Base-by-base conservation (phyloP, 768 basidiomycete genomes). In the Pleurotus ostreatus region DNA sequence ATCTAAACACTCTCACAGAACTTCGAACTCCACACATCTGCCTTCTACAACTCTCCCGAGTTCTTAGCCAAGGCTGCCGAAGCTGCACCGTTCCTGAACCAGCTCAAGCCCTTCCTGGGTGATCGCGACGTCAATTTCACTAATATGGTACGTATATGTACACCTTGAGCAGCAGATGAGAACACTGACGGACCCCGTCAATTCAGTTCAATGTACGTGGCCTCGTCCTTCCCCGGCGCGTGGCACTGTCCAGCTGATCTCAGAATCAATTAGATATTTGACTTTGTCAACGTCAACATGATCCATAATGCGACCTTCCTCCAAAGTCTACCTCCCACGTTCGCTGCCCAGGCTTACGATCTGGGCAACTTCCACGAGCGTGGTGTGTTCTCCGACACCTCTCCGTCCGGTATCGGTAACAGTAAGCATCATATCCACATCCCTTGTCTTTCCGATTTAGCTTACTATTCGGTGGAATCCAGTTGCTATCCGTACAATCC, bases 341-440 rank as follows among this genome's bases (percentile, higher is more conserved):
- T 68, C 55, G 69, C 80, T 18, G 72, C 69, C 7, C 78, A 77
- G 58, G 75, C 73, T 9, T 69, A 76, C 22, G 73, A 70, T 30
- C 74, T 83, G 5, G 81, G 80, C 9, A 75, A 83, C 68, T 84
- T 77, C 71, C 80, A 83, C 64, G 79, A 82, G 63, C 74, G 78
- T 64, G 73, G 71, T 46, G 71, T 81, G 11, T 83, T 81, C 66
- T 74, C 71, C 1, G 71, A 70, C 51, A 44, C 60, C 0, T 63
- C 66, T 20, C 62, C 66, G 2, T 65, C 66, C 30, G 77, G 78
- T 16, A 78, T 84, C 44, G 78, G 78, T 4, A 80, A 81, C 61
- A 73, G 78, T 78, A 22, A 55, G 22, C 49, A 1, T 3, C 30
- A 5, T 37, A 40, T 43, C 22, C 15, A 9, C 23, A 25, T 5